Evolutionary conservation across 345 rosid species (phyloP).

Genomic region (Cardamine chenopodiifolia): DNA sequence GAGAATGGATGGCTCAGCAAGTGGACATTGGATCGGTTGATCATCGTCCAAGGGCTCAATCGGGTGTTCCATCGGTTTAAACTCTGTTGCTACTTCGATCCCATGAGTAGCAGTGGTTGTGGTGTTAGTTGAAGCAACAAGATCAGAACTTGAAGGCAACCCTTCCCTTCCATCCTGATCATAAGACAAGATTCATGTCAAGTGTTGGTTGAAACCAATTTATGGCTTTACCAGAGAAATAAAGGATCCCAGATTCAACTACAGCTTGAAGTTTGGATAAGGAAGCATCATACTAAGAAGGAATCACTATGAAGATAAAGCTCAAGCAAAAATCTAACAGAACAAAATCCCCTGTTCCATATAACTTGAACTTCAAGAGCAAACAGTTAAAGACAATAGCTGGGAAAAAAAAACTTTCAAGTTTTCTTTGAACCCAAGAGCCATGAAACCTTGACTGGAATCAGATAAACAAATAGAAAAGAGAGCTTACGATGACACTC

Average conservation of each 20-base stretch:
- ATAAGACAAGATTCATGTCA: conserved; percentile 8
- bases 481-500: conserved; percentile 68
- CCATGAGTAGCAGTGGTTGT: conserved; percentile 61
- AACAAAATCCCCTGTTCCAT: conserved; percentile 7
- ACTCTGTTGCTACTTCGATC: conserved; percentile 72
- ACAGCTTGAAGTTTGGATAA: too few relatives aligned
- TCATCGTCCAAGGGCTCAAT: conserved; percentile 75
- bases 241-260: conserved; percentile 1
- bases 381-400: not conserved
- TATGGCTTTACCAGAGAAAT: not conserved
- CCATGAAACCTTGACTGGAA: not conserved
- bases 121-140: conserved; percentile 34
- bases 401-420: not conserved
- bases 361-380: not conserved
- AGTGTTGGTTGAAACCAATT: conserved; percentile 1
- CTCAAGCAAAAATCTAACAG: conserved; percentile 13
- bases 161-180: conserved; percentile 66
- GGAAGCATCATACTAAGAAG: too few relatives aligned
- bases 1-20: conserved; percentile 88
- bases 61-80: conserved; percentile 93
- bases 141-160: conserved; percentile 58
- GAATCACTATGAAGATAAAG: too few relatives aligned
- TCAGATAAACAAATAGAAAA: not conserved
- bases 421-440: not conserved
- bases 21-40: conserved; percentile 81